Percentiles rank a stretch among this genome's conserved stretches.
Evolutionary conservation across 345 rosid genomes (phyloP).

Genomic region (Citrus maxima): DNA sequence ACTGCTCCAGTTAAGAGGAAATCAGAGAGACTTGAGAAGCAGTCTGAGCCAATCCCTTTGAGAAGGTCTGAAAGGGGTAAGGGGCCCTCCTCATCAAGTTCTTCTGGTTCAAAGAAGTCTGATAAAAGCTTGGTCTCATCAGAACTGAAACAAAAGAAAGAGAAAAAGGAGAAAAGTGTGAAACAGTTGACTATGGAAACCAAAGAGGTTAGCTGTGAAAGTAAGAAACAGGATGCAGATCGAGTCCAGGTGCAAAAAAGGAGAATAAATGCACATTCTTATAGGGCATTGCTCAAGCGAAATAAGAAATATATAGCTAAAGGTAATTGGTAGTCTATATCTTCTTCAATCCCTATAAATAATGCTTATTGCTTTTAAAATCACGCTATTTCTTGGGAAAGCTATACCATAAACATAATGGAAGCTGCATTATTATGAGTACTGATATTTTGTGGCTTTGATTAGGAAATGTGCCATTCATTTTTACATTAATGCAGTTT

Average conservation of each 20-base stretch:
- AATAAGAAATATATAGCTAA: conserved; percentile 27
- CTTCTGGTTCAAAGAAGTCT: conserved; percentile 40
- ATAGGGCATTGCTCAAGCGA: conserved; percentile 35
- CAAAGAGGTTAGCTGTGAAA: conserved; percentile 22
- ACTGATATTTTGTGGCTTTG: conserved; percentile 1
- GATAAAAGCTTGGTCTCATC: conserved; percentile 24
- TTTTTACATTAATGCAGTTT: not conserved
- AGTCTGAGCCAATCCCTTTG: conserved; percentile 31
- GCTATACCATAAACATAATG: not conserved
- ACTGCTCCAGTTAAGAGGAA: conserved; percentile 33
- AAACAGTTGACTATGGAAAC: conserved; percentile 35
- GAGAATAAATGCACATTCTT: conserved; percentile 40
- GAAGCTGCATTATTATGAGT: conserved; percentile 8
- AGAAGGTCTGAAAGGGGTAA: conserved; percentile 59
- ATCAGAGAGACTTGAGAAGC: conserved; percentile 40
- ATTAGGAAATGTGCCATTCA: not conserved
- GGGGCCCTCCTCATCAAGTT: conserved; percentile 31
- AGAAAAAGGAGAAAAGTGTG: conserved; percentile 28
- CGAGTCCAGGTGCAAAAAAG: conserved; percentile 11
- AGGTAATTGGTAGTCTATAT: conserved; percentile 19
- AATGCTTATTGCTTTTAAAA: not conserved
- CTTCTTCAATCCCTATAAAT: not conserved
- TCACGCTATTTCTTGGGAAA: not conserved
- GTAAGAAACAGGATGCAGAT: conserved; percentile 6
- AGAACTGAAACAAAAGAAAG: conserved; percentile 28